These are phyloP conservation scores for Colletotrichum tofieldiae DNA, from an alignment of 2,329 filamentous ascomycete species.

Conservation along the genomic window DNA sequence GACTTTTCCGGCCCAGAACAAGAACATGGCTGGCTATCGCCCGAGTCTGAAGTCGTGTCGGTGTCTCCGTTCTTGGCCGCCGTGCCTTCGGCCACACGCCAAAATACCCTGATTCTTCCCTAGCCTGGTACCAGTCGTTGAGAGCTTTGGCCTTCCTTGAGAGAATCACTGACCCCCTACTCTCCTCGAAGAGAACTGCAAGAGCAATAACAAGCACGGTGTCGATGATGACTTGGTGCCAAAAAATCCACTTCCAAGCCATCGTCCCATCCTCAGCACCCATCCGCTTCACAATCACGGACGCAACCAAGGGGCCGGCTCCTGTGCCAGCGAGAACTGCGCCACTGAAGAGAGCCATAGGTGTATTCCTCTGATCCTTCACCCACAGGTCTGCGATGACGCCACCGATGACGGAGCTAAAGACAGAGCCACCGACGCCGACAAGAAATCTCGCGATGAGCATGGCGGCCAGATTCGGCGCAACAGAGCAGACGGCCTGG, in stretches of 20 bases:
- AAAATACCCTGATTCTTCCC: conserved; percentile 76
- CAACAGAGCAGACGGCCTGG: conserved; percentile 81
- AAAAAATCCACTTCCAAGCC: conserved; percentile 86
- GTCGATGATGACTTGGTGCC: conserved; percentile 83
- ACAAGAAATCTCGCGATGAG: conserved; percentile 82
- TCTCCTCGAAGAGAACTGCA: conserved; percentile 83
- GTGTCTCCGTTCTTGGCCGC: conserved; percentile 23
- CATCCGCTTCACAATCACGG: conserved; percentile 77
- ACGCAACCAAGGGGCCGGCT: conserved; percentile 80
- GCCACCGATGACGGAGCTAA: conserved; percentile 93
- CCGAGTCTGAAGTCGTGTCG: conserved; percentile 16
- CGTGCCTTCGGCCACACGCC: conserved; percentile 58
- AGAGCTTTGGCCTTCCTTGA: conserved; percentile 80
- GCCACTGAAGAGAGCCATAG: conserved; percentile 92
- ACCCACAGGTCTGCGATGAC: conserved; percentile 91
- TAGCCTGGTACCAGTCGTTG: conserved; percentile 84
- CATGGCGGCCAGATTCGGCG: conserved; percentile 80
- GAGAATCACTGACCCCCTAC: conserved; percentile 84
- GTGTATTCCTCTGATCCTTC: conserved; percentile 84
- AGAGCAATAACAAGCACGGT: conserved; percentile 76
- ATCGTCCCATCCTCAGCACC: conserved; percentile 53
- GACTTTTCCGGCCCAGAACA: conserved; percentile 21
- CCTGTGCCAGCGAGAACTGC: conserved; percentile 85
- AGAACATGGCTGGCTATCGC: conserved; percentile 28
- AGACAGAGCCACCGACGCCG: conserved; percentile 83